Evolutionary conservation across 306 rosid genomes (phyloP).

Genomic region (Glycyrrhiza uralensis): DNA sequence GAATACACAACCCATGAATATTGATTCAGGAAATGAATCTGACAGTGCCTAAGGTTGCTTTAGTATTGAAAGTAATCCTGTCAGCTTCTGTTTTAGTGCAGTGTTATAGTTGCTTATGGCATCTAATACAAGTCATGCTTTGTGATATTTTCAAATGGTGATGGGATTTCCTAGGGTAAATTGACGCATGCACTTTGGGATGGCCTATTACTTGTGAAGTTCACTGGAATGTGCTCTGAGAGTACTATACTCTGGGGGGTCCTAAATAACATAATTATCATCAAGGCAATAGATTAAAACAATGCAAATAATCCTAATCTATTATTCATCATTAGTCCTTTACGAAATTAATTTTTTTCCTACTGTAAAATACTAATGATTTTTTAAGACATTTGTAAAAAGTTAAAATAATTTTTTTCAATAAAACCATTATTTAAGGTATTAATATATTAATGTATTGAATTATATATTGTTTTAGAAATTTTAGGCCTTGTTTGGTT

Average conservation of each 20-base stretch:
- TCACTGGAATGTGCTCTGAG: background rate
- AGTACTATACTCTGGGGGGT: background rate
- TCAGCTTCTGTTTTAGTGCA: background rate
- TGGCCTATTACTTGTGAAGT: slow-evolving; percentile 10
- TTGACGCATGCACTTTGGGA: background rate
- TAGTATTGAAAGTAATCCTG: background rate
- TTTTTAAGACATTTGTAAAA: too few relatives aligned
- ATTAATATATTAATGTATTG: too few relatives aligned
- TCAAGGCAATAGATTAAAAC: too few relatives aligned
- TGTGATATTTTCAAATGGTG: background rate
- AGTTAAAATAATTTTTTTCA: too few relatives aligned
- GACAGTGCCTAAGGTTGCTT: slow-evolving; percentile 44
- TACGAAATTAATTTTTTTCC: too few relatives aligned
- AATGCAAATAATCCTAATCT: too few relatives aligned
- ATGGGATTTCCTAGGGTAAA: background rate
- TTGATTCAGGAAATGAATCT: slow-evolving; percentile 85
- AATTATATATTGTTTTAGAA: too few relatives aligned
- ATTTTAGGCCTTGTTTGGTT: too few relatives aligned
- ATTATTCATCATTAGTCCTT: too few relatives aligned
- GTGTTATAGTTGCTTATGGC: background rate
- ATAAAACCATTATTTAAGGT: too few relatives aligned
- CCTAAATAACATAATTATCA: too few relatives aligned
- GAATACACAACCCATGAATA: slow-evolving; percentile 77
- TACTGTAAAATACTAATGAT: too few relatives aligned
- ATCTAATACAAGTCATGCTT: background rate